phyloP scores from a whole-genome alignment of 495 filamentous ascomycete species.

The Penicillium paradoxum region DNA sequence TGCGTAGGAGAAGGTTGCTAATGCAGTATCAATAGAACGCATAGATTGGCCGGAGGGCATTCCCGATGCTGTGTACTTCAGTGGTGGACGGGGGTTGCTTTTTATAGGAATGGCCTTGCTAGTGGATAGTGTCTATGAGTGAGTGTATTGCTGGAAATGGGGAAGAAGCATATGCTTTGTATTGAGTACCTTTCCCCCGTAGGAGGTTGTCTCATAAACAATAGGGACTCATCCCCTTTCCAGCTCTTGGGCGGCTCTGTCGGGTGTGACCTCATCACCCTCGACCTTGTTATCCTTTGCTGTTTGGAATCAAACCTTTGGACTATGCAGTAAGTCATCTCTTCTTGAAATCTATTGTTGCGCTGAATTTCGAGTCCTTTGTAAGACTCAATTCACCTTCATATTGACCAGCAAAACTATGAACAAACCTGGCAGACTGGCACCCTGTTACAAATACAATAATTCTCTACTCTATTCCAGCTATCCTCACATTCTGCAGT shows the following conservation, averaged over 20 bases:
- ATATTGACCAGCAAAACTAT: neutral
- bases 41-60: conserved; percentile 39
- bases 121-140: conserved; percentile 41
- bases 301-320: no score
- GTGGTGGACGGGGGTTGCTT: conserved; percentile 35
- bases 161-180: no score
- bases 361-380: neutral
- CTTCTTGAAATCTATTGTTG: no score
- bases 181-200: no score
- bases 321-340: neutral
- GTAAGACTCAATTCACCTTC: neutral
- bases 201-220: no score
- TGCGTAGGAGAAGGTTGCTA: conserved; percentile 22
- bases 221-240: neutral
- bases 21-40: conserved; percentile 37
- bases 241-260: neutral
- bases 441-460: neutral
- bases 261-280: conserved; percentile 12
- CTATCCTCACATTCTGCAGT: no score
- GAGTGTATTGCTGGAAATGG: no score
- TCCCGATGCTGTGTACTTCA: conserved; percentile 40
- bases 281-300: neutral
- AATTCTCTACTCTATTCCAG: neutral
- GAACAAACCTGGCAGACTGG: neutral
- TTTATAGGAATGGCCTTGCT: conserved; percentile 39